Base-by-base conservation (phyloP, 163 green algal genomes). In the Scenedesmus sp. region DNA sequence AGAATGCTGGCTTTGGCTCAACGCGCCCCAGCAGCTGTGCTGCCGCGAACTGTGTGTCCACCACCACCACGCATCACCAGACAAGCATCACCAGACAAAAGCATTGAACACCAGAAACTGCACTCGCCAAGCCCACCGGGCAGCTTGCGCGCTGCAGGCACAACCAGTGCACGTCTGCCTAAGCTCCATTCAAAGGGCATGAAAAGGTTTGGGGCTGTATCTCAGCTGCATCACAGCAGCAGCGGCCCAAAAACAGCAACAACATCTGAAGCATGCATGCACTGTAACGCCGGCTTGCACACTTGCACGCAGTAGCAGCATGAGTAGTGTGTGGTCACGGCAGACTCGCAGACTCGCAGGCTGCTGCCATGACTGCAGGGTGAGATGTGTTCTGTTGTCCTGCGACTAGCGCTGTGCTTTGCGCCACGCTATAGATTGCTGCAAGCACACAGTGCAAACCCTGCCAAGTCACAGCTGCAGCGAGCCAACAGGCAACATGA, bases 281-380 rank as follows among this genome's bases (percentile, higher is more conserved):
- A 76, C 20, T 40, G 26, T 72, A 33, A 76, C 0, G 56, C 56
- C 37, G 9, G 65, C 65, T 40, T 40, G 65, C 65, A 76, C 65
- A 76, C 65, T 40, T 76, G 65, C 65, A 76, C 30, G 65, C 30
- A 76, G 65, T 37, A 76, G 40, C 3, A 37, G 65, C 65, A 76
- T 76, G 65, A 76, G 65, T n/a, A 76, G 65, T 76, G 61, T 76
- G 59, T 33, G 65, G 65, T 76, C 65, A 76, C 65, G 30, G 65
- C 65, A 76, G 65, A 16, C 65, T n/a, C n/a, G n/a, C n/a, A n/a
- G n/a, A n/a, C n/a, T 20, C 20, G 7, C 20, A 72, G 59, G 24
- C 59, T 72, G 59, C 65, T 20, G 65, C 65, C 65, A 18, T 37
- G 65, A 76, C 65, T 76, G 65, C 65, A 76, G 30, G 65, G 30